Percentiles rank a stretch among this genome's conserved stretches.
Evolutionary conservation across 257 asterid species (phyloP).

Genomic region (Solanum piurae): DNA sequence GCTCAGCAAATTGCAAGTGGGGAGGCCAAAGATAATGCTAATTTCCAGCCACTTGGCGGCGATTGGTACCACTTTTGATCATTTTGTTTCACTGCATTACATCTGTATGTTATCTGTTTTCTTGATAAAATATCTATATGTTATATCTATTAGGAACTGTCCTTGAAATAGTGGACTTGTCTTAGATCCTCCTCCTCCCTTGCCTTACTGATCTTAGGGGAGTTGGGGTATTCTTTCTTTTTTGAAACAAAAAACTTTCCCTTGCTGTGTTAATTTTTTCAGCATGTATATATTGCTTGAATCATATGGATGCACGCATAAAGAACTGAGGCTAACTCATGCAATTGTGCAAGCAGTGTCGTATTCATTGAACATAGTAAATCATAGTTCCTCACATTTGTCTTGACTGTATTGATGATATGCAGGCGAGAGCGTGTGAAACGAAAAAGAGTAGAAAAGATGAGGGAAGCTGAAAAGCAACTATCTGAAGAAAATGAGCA

Average conservation of each 20-base stretch:
- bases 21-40: conserved; percentile 84
- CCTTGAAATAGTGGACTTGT: neutral
- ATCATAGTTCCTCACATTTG: neutral
- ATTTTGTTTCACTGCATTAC: neutral
- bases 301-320: neutral
- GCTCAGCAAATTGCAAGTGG: conserved; percentile 86
- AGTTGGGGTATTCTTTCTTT: neutral
- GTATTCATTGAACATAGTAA: neutral
- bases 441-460: conserved; percentile 59
- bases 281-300: neutral
- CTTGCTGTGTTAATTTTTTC: neutral
- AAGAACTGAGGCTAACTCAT: neutral
- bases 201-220: neutral
- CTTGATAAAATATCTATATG: neutral
- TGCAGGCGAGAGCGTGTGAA: conserved; percentile 95
- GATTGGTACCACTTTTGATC: conserved; percentile 53
- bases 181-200: neutral
- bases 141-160: neutral
- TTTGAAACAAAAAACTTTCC: neutral
- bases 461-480: conserved; percentile 31
- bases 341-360: neutral
- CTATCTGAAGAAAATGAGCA: conserved; percentile 34
- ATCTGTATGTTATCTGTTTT: neutral
- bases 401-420: conserved; percentile 9
- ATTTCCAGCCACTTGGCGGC: conserved; percentile 97